A percentile compares a stretch with the other conserved stretches of the same genome.
Conservation (phyloP, 2,329 filamentous ascomycete species). For the Penicillium sp. region DNA sequence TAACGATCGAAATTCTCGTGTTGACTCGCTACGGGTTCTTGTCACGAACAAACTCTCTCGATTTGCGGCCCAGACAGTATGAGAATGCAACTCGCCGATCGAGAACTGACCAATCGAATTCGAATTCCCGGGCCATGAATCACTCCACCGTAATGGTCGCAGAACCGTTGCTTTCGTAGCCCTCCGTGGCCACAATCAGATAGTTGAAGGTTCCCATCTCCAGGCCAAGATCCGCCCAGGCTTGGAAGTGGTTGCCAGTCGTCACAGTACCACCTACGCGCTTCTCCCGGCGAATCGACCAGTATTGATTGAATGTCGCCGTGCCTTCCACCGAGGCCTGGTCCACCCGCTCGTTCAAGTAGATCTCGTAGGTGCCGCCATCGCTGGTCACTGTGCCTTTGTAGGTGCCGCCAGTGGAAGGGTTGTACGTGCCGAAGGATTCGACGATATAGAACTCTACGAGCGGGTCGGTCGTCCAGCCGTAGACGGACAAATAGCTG, state of each 20-base stretch:
- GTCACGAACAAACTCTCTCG: no score
- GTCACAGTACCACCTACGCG: conserved; percentile 38
- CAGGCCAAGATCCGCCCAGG: conserved; percentile 35
- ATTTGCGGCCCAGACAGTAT: no score
- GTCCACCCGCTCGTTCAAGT: conserved; percentile 37
- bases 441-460: conserved; percentile 43
- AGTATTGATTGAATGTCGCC: conserved; percentile 45
- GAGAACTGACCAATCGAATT: no score
- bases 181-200: conserved; percentile 46
- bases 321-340: conserved; percentile 43
- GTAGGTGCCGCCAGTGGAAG: conserved; percentile 25
- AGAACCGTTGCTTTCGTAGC: conserved; percentile 43
- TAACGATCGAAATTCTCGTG: no score
- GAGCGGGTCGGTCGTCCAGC: conserved; percentile 40
- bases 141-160: conserved; percentile 41
- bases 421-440: conserved; percentile 35
- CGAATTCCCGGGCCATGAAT: no score
- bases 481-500: conserved; percentile 39
- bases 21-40: no score
- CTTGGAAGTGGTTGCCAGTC: conserved; percentile 38
- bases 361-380: conserved; percentile 40
- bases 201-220: conserved; percentile 37
- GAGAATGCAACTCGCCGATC: no score
- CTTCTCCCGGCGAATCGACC: conserved; percentile 40
- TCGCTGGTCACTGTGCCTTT: conserved; percentile 39